phyloP scores from a whole-genome alignment of 345 rosid species.

The Eucalyptus sp. region DNA sequence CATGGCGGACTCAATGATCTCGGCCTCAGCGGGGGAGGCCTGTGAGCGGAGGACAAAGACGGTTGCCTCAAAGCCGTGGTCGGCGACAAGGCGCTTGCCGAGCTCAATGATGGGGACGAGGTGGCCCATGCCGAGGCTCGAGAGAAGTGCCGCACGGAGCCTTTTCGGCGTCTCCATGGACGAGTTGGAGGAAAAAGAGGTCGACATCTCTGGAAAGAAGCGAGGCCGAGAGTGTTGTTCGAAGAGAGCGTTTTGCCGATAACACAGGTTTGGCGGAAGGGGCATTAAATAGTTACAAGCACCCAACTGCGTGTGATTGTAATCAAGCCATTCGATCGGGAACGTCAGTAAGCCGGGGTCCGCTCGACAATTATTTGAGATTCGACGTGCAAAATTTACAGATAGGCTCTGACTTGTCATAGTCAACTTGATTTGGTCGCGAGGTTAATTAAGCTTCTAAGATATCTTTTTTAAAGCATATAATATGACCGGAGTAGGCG shows the following conservation, averaged over 20 bases:
- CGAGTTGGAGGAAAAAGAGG: neutral
- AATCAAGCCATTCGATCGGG: neutral
- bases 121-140: conserved; percentile 60
- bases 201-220: neutral
- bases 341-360: neutral
- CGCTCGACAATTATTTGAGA: neutral
- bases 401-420: neutral
- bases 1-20: conserved; percentile 2
- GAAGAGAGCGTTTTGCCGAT: neutral
- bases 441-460: neutral
- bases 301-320: neutral
- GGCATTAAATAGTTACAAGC: neutral
- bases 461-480: neutral
- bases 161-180: neutral
- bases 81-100: conserved; percentile 23
- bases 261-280: neutral
- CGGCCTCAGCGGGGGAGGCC: conserved; percentile 11
- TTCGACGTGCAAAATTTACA: neutral
- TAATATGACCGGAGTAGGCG: neutral
- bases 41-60: conserved; percentile 11
- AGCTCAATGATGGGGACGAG: conserved; percentile 48
- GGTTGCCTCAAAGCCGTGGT: conserved; percentile 23
- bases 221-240: neutral
- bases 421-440: neutral
- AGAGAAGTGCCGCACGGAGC: conserved; percentile 23